These are phyloP conservation scores for Paecilomyces variotii DNA, from an alignment of 2,329 filamentous ascomycete genomes.

Conservation along the genomic window DNA sequence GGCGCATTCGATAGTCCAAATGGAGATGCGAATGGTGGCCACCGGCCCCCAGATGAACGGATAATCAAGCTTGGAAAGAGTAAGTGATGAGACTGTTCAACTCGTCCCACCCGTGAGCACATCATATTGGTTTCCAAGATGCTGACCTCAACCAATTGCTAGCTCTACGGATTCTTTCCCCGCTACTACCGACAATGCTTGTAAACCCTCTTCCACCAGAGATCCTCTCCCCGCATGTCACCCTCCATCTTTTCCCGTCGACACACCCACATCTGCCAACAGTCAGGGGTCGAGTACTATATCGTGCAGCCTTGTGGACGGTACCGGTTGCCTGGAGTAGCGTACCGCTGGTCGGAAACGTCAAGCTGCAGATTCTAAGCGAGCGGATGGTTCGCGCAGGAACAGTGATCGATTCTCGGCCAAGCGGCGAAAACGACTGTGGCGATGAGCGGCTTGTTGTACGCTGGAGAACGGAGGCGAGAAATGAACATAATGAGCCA, in stretches of 20 bases:
- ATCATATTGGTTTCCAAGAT: background rate
- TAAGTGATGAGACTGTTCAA: conserved; percentile 22
- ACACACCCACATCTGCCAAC: conserved; percentile 63
- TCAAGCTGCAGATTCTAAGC: conserved; percentile 76
- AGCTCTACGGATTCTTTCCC: conserved; percentile 56
- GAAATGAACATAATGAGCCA: conserved; percentile 15
- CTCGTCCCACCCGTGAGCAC: background rate
- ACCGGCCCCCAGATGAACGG: conserved; percentile 49
- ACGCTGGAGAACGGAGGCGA: conserved; percentile 66
- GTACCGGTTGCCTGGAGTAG: conserved; percentile 93
- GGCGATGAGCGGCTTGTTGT: conserved; percentile 75
- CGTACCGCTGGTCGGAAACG: conserved; percentile 82
- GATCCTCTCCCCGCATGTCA: conserved; percentile 55
- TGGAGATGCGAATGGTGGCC: conserved; percentile 23
- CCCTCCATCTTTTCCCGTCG: conserved; percentile 57
- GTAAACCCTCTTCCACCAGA: conserved; percentile 54
- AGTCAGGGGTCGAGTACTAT: conserved; percentile 84
- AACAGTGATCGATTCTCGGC: conserved; percentile 28
- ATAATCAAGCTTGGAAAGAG: conserved; percentile 56
- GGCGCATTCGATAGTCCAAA: conserved; percentile 15
- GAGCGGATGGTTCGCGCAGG: conserved; percentile 72
- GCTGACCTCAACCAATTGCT: conserved; percentile 1
- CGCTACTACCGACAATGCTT: conserved; percentile 53
- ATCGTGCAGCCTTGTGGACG: conserved; percentile 90
- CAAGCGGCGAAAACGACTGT: conserved; percentile 20